Conservation (phyloP, 2,329 filamentous ascomycete genomes). For the Chrysoporthe puriensis region DNA sequence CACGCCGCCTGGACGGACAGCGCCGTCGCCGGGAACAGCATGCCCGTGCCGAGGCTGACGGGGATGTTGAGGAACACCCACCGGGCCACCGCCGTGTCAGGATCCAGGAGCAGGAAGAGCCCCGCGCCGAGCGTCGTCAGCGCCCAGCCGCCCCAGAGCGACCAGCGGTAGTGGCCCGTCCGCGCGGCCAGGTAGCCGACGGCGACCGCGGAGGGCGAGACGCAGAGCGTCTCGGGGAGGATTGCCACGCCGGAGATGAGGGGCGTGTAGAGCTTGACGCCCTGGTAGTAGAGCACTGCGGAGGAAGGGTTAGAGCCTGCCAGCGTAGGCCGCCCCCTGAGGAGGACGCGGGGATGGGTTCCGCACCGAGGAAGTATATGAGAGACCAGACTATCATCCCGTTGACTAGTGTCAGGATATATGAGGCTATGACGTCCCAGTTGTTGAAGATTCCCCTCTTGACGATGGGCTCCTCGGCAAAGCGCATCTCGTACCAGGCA, state of each 20-base stretch:
- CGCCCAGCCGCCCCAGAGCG: conserved; percentile 64
- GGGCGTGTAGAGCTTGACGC: conserved; percentile 56
- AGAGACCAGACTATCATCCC: conserved; percentile 59
- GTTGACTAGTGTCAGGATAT: conserved; percentile 58
- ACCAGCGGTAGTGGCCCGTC: conserved; percentile 63
- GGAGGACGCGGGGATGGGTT: not conserved
- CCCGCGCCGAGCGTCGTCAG: conserved; percentile 63
- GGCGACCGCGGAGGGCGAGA: conserved; percentile 62
- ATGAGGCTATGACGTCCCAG: conserved; percentile 47
- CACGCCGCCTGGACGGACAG: conserved; percentile 67
- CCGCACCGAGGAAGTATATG: conserved; percentile 57
- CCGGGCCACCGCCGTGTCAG: conserved; percentile 51
- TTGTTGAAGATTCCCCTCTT: conserved; percentile 50
- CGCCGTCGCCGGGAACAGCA: conserved; percentile 66
- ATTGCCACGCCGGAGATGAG: conserved; percentile 59
- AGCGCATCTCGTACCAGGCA: conserved; percentile 56
- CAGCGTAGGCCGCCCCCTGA: conserved; percentile 30
- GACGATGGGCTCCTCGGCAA: conserved; percentile 55
- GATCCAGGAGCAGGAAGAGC: conserved; percentile 51
- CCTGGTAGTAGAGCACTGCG: conserved; percentile 49
- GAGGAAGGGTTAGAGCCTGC: conserved; percentile 4
- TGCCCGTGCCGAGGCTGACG: conserved; percentile 63
- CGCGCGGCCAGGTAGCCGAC: conserved; percentile 58
- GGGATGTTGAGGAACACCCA: conserved; percentile 67
- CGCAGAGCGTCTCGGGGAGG: conserved; percentile 64